These are phyloP conservation scores for Xylariaceae sp. DNA, from an alignment of 2,329 filamentous ascomycete genomes.

Conservation along the genomic window DNA sequence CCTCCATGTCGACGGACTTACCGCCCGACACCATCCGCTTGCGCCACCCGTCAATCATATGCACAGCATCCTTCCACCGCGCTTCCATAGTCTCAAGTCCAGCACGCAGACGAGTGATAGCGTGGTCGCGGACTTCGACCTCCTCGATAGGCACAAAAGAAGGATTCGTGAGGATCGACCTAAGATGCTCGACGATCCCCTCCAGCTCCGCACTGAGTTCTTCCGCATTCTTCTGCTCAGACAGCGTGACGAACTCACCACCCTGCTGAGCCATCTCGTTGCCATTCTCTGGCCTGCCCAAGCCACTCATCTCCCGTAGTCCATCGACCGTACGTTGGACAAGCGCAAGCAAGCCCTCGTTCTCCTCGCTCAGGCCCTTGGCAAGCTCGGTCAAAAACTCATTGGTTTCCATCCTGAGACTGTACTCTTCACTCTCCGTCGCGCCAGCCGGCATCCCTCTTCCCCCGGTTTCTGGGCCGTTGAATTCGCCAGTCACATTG, in stretches of 20 bases:
- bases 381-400: constrained; percentile 84
- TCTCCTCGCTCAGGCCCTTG: constrained; percentile 83
- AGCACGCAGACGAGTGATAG: constrained; percentile 76
- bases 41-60: constrained; percentile 89
- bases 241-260: constrained; percentile 2
- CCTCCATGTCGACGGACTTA: constrained; percentile 64
- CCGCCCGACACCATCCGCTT: constrained; percentile 71
- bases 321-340: constrained; percentile 68
- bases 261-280: constrained; percentile 9
- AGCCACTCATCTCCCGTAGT: constrained; percentile 66
- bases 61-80: constrained; percentile 84
- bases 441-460: constrained; percentile 26
- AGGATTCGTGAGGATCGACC: constrained; percentile 84
- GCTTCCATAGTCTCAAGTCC: constrained; percentile 93
- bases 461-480: constrained; percentile 46
- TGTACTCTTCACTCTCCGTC: constrained; percentile 55
- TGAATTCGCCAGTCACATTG: constrained; percentile 54
- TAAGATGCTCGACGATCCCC: constrained; percentile 72
- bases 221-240: constrained; percentile 43
- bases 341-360: constrained; percentile 73
- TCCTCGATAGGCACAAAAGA: constrained; percentile 96
- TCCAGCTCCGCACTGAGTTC: constrained; percentile 75
- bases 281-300: constrained; percentile 33
- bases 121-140: constrained; percentile 85
- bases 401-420: constrained; percentile 80